Evolutionary conservation across 805 yeast species (phyloP).

Genomic region (Zygosaccharomyces kombuchaensis): DNA sequence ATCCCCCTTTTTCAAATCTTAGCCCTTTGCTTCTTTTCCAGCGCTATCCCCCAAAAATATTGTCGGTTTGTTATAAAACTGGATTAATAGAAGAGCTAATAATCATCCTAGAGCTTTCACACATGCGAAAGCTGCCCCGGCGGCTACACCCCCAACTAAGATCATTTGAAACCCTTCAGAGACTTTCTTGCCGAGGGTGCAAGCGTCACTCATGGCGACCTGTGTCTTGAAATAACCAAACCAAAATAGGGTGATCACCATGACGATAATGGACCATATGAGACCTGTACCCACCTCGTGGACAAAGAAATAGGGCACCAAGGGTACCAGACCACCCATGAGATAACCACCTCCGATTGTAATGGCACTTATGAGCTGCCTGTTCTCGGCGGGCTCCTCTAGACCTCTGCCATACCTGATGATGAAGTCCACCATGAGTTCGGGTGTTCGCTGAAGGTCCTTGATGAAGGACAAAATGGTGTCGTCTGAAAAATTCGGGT

Average conservation of each 20-base stretch:
- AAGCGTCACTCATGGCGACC: conserved; percentile 76
- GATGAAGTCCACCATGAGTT: conserved; percentile 76
- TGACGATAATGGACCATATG: conserved; percentile 65
- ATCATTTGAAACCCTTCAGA: conserved; percentile 89
- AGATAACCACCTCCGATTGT: conserved; percentile 89
- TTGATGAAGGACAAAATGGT: conserved; percentile 69
- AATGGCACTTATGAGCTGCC: conserved; percentile 81
- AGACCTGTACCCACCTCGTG: conserved; percentile 72
- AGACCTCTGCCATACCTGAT: conserved; percentile 87
- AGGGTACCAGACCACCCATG: conserved; percentile 88
- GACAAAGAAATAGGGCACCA: conserved; percentile 86
- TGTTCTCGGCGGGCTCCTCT: conserved; percentile 91
- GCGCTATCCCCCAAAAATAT: background rate
- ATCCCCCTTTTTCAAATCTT: background rate
- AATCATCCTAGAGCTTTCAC: conserved; percentile 65
- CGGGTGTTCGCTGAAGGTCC: conserved; percentile 76
- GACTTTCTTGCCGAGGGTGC: conserved; percentile 54
- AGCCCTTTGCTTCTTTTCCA: background rate
- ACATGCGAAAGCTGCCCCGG: conserved; percentile 93
- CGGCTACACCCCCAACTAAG: conserved; percentile 93
- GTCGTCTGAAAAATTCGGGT: conserved; percentile 52
- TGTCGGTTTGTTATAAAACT: conserved; percentile 1
- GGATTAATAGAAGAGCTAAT: background rate
- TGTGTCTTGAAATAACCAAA: conserved; percentile 86
- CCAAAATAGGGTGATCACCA: conserved; percentile 78